Conservation (phyloP, 495 filamentous ascomycete genomes). For the Jackrogersella minutella region DNA sequence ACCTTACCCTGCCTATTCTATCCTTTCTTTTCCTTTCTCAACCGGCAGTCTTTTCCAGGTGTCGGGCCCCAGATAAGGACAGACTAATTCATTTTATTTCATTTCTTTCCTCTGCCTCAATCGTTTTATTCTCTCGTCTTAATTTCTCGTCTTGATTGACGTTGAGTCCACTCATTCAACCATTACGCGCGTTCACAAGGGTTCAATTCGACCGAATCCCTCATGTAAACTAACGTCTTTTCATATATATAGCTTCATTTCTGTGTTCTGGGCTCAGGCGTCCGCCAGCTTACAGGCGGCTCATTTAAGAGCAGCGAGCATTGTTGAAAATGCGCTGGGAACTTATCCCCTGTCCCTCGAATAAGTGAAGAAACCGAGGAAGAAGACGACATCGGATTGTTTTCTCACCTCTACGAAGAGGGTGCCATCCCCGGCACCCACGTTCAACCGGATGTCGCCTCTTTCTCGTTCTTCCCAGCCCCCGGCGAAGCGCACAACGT, state of each 20-base stretch:
- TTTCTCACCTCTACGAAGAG: slow-evolving; percentile 17
- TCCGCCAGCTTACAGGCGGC: slow-evolving; percentile 4
- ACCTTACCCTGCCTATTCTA: slow-evolving; percentile 6
- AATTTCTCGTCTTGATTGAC: not conserved
- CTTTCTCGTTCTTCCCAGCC: slow-evolving; percentile 44
- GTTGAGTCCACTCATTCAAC: slow-evolving; percentile 1
- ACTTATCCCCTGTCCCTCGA: slow-evolving; percentile 14
- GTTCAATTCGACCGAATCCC: slow-evolving; percentile 12
- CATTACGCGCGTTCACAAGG: slow-evolving; percentile 5
- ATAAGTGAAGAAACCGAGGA: slow-evolving; percentile 30
- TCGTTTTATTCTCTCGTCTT: no score
- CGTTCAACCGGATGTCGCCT: slow-evolving; percentile 41
- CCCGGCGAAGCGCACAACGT: slow-evolving; percentile 36
- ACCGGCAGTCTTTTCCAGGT: slow-evolving; percentile 10
- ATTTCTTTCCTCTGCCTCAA: slow-evolving; percentile 1
- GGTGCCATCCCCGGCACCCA: slow-evolving; percentile 26
- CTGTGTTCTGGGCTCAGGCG: not conserved
- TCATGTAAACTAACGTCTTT: slow-evolving; percentile 19
- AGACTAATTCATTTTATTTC: slow-evolving; percentile 2
- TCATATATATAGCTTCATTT: slow-evolving; percentile 13
- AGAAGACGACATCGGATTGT: slow-evolving; percentile 28
- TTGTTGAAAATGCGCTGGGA: slow-evolving; percentile 31
- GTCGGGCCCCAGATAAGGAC: slow-evolving; percentile 20
- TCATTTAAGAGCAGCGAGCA: slow-evolving; percentile 8
- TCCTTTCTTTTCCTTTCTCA: not conserved